These are phyloP conservation scores for Stevia rebaudiana DNA, from an alignment of 140 eudicot genomes.

Conservation along the genomic window DNA sequence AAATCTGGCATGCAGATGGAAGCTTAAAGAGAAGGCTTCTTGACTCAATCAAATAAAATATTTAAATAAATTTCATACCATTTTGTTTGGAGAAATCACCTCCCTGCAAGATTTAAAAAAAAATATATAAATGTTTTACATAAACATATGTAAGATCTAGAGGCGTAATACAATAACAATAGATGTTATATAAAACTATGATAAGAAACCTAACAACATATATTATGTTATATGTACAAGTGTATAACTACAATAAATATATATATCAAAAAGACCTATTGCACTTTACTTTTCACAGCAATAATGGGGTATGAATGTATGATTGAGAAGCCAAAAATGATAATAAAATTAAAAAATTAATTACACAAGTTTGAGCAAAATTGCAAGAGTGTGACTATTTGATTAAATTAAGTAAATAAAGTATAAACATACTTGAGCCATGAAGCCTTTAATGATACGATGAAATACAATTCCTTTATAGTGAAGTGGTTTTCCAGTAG, in stretches of 20 bases:
- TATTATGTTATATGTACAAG: too few species aligned
- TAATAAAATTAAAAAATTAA: too few species aligned
- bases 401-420: too few species aligned
- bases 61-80: constrained; percentile 60
- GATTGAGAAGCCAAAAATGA: background rate
- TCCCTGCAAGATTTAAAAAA: constrained; percentile 52
- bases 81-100: constrained; percentile 94
- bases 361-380: background rate
- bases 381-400: background rate
- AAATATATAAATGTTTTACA: background rate
- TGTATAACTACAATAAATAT: too few species aligned
- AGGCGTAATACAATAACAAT: background rate
- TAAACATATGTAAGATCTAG: background rate
- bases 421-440: constrained; percentile 91
- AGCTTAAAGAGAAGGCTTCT: constrained; percentile 43
- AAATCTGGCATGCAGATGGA: constrained; percentile 47
- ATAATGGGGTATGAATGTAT: background rate
- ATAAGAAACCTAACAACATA: background rate
- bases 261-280: background rate
- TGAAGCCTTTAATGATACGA: constrained; percentile 85
- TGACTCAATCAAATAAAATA: constrained; percentile 33
- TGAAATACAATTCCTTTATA: constrained; percentile 73
- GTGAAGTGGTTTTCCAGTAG: constrained; percentile 81
- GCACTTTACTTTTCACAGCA: background rate
- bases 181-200: too few species aligned